Percentiles rank a stretch among this genome's conserved stretches.
phyloP scores from a whole-genome alignment of 176 grass and related monocot genomes.

The Triticum aestivum region DNA sequence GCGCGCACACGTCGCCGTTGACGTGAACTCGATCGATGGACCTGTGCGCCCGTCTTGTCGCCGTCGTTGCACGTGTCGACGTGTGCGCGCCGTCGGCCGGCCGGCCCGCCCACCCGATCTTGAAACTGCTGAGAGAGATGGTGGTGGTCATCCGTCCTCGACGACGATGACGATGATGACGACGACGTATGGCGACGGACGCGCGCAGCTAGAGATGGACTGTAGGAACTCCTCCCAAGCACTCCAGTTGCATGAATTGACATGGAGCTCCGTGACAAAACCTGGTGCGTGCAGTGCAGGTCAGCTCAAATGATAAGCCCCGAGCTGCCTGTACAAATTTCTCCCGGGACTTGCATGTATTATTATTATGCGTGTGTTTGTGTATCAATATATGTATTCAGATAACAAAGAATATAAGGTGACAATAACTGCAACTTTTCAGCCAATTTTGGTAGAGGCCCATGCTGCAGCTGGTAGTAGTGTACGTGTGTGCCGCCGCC shows the following conservation, averaged over 20 bases:
- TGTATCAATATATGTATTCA: background rate
- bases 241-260: constrained; percentile 37
- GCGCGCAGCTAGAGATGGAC: background rate
- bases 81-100: constrained; percentile 32
- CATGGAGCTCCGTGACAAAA: constrained; percentile 1
- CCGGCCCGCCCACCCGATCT: background rate
- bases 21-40: constrained; percentile 4
- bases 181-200: background rate
- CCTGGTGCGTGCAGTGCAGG: background rate
- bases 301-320: background rate
- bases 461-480: constrained; percentile 19
- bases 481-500: background rate
- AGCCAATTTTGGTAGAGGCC: constrained; percentile 6
- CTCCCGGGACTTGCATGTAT: background rate
- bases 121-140: background rate
- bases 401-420: constrained; percentile 21
- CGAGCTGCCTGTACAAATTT: too few relatives aligned
- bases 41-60: constrained; percentile 11
- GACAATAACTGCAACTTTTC: constrained; percentile 9
- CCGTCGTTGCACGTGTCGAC: constrained; percentile 31
- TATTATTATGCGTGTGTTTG: background rate
- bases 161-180: background rate
- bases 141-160: background rate
- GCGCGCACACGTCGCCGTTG: constrained; percentile 1
- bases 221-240: constrained; percentile 2